These are phyloP conservation scores for Rhodomyrtus tomentosa DNA, from an alignment of 345 rosid genomes.

Conservation along the genomic window DNA sequence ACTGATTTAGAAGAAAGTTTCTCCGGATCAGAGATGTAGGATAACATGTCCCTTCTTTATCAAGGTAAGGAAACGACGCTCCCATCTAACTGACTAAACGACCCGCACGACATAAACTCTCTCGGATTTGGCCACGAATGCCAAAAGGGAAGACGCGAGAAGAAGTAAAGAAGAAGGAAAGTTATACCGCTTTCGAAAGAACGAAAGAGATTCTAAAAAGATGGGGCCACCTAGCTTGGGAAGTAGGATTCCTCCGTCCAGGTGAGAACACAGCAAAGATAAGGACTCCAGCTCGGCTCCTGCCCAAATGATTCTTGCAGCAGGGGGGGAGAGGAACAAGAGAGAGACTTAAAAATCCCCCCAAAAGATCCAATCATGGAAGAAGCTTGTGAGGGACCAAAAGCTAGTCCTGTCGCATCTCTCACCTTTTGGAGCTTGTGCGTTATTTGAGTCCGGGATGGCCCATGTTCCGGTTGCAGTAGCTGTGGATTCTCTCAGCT, in stretches of 20 bases:
- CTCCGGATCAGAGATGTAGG: not conserved
- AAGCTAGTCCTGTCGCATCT: not conserved
- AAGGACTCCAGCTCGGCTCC: not conserved
- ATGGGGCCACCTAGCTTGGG: not conserved
- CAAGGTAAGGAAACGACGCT: not conserved
- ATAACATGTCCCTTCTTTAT: not conserved
- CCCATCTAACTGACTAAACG: not conserved
- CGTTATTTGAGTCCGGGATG: not conserved
- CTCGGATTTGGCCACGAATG: not conserved
- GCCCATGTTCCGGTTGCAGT: not conserved
- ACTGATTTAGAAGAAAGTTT: not conserved
- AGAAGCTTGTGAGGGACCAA: not conserved
- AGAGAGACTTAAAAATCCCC: not conserved
- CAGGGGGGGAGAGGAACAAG: not conserved
- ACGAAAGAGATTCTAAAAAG: not conserved
- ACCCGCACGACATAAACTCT: not conserved
- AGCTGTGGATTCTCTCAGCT: not conserved
- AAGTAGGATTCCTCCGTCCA: not conserved
- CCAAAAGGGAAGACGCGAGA: not conserved
- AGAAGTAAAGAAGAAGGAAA: not conserved
- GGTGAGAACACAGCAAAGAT: not conserved
- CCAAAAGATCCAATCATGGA: not conserved
- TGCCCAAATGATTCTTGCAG: not conserved
- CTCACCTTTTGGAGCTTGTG: not conserved
- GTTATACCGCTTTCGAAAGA: not conserved